Percentiles rank a stretch among this genome's conserved stretches.
phyloP scores from a whole-genome alignment of 163 green algal genomes.

The Chloromonas sp. region DNA sequence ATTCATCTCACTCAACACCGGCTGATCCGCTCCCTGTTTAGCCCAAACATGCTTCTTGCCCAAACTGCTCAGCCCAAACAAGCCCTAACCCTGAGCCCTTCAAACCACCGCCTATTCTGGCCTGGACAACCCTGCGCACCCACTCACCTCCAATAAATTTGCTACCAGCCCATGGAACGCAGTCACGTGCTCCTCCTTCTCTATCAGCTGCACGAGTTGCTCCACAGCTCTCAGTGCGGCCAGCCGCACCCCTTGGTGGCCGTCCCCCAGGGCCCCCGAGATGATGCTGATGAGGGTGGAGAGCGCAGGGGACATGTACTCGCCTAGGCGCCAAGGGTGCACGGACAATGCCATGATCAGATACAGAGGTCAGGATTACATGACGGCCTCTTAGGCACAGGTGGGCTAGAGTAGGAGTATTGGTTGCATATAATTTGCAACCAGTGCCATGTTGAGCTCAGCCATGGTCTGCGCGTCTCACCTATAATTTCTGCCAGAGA shows the following conservation, averaged over 20 bases:
- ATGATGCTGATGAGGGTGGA: conserved; percentile 1
- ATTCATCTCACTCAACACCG: no score
- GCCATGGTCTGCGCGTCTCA: conserved; percentile 9
- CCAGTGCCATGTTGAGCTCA: no score
- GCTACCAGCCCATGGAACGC: conserved; percentile 32
- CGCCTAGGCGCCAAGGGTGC: background rate
- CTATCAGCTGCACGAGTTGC: conserved; percentile 31
- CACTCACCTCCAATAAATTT: conserved; percentile 16
- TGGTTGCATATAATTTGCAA: no score
- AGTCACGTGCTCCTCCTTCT: conserved; percentile 14
- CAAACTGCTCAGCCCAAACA: no score
- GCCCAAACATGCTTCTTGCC: no score
- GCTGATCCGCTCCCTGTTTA: no score
- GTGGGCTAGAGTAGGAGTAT: no score
- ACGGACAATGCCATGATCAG: background rate
- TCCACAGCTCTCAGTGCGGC: conserved; percentile 46
- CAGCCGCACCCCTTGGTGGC: conserved; percentile 26
- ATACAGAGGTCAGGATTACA: no score
- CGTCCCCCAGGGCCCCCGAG: background rate
- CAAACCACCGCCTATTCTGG: no score
- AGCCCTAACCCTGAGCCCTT: no score
- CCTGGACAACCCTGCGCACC: no score
- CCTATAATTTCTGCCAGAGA: conserved; percentile 61
- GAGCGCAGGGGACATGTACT: background rate
- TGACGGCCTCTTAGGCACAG: no score